These are phyloP conservation scores for Schwanniomyces vanrijiae DNA, from an alignment of 805 yeast genomes.

Conservation along the genomic window DNA sequence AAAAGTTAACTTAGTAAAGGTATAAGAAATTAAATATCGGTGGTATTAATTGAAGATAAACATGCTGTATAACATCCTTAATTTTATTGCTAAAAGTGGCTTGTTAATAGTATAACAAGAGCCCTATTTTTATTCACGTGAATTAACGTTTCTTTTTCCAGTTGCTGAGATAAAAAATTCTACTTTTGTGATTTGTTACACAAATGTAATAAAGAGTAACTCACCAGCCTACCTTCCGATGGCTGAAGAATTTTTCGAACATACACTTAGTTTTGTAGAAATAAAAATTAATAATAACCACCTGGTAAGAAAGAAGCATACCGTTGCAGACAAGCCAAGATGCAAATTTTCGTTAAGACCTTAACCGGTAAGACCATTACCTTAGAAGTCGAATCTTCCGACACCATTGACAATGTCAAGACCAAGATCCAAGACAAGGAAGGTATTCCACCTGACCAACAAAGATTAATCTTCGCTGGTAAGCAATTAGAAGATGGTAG, in stretches of 20 bases:
- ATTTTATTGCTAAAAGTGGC: no score
- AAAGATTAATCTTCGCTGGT: conserved; percentile 99
- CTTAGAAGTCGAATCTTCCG: conserved; percentile 98
- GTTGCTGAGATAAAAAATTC: background rate
- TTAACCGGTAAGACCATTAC: conserved; percentile 99
- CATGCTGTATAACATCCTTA: no score
- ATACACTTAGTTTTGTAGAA: background rate
- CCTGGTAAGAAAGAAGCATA: conserved; percentile 52
- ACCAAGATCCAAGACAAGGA: conserved; percentile 99
- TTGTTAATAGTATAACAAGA: no score
- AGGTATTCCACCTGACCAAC: conserved; percentile 99
- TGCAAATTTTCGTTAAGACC: conserved; percentile 99
- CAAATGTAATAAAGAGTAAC: background rate
- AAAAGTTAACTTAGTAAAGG: no score
- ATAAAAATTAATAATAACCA: conserved; percentile 3
- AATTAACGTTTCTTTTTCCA: background rate
- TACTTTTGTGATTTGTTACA: background rate
- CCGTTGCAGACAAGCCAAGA: conserved; percentile 41
- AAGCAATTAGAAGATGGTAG: conserved; percentile 99
- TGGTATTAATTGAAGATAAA: no score
- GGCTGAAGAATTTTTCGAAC: background rate
- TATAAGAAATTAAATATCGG: no score
- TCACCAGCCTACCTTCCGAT: background rate
- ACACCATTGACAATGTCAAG: conserved; percentile 98
- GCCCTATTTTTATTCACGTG: background rate